phyloP scores from a whole-genome alignment of 345 rosid species.

The Dovyalis caffra region DNA sequence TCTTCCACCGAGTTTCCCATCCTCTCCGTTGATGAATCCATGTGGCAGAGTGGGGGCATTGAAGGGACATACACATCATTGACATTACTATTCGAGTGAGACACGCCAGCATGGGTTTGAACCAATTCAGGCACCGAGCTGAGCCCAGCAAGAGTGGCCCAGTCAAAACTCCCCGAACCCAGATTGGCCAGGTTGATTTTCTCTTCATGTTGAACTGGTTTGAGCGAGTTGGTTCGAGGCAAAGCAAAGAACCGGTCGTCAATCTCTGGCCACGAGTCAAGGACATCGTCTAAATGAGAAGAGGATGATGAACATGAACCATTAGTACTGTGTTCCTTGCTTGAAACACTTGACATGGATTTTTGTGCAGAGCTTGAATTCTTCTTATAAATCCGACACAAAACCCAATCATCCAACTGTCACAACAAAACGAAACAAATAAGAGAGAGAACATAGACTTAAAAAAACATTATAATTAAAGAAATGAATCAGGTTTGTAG shows the following conservation, averaged over 20 bases:
- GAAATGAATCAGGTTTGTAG: neutral
- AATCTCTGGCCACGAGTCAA: slow-evolving; percentile 67
- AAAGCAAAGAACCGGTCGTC: slow-evolving; percentile 44
- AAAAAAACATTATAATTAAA: neutral
- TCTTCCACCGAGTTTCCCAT: slow-evolving; percentile 39
- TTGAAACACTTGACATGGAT: slow-evolving; percentile 36
- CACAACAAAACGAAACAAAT: neutral
- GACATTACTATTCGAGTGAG: slow-evolving; percentile 19
- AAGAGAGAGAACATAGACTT: neutral
- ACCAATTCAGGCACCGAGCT: slow-evolving; percentile 45
- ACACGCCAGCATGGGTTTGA: slow-evolving; percentile 34
- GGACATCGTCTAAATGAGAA: slow-evolving; percentile 77
- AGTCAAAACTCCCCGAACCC: slow-evolving; percentile 56
- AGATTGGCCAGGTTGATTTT: slow-evolving; percentile 35
- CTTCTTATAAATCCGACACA: slow-evolving; percentile 91
- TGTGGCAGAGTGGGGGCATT: slow-evolving; percentile 25
- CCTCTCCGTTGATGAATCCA: slow-evolving; percentile 12
- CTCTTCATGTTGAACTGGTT: slow-evolving; percentile 45
- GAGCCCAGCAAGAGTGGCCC: slow-evolving; percentile 72
- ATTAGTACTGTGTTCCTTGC: slow-evolving; percentile 63
- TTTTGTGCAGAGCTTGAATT: slow-evolving; percentile 54
- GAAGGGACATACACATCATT: slow-evolving; percentile 37
- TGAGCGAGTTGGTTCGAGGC: slow-evolving; percentile 52
- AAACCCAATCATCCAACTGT: slow-evolving; percentile 95
- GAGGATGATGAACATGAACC: slow-evolving; percentile 64